phyloP scores from a whole-genome alignment of 495 filamentous ascomycete genomes.

The Rusavskia elegans region DNA sequence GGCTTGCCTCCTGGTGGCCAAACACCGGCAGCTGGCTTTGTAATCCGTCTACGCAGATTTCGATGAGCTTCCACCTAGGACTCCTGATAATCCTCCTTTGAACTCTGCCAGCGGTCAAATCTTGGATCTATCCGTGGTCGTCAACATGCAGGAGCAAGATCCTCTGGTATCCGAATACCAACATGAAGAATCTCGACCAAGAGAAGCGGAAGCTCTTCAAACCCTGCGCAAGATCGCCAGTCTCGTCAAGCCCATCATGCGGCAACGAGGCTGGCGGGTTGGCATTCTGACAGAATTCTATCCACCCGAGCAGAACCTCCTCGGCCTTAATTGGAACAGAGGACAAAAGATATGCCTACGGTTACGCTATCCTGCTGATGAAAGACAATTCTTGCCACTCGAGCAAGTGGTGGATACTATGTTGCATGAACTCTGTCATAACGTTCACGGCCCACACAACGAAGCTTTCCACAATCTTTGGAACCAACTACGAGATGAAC shows the following conservation, averaged over 20 bases:
- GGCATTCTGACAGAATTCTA: slow-evolving; percentile 72
- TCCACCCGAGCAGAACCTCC: slow-evolving; percentile 53
- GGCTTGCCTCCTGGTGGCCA: background rate
- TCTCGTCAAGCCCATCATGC: slow-evolving; percentile 90
- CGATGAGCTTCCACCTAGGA: background rate
- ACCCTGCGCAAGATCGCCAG: slow-evolving; percentile 71
- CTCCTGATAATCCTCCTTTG: background rate
- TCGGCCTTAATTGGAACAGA: slow-evolving; percentile 66
- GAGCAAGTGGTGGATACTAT: slow-evolving; percentile 79
- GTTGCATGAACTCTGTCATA: slow-evolving; percentile 94
- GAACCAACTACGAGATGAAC: slow-evolving; percentile 77
- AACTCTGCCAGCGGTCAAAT: background rate
- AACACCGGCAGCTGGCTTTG: background rate
- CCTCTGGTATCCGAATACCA: slow-evolving; percentile 59
- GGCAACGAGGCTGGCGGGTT: slow-evolving; percentile 68
- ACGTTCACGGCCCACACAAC: slow-evolving; percentile 68
- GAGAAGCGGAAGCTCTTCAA: slow-evolving; percentile 66
- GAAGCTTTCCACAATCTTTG: slow-evolving; percentile 68
- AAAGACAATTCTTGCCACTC: slow-evolving; percentile 61
- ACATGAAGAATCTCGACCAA: slow-evolving; percentile 57
- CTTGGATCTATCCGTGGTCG: background rate
- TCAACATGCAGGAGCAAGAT: slow-evolving; percentile 48
- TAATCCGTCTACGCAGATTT: background rate
- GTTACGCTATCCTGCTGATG: slow-evolving; percentile 62
- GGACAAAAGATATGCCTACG: slow-evolving; percentile 73